Base-by-base conservation (phyloP, 2,329 filamentous ascomycete species). In the Cladosporium sp. region DNA sequence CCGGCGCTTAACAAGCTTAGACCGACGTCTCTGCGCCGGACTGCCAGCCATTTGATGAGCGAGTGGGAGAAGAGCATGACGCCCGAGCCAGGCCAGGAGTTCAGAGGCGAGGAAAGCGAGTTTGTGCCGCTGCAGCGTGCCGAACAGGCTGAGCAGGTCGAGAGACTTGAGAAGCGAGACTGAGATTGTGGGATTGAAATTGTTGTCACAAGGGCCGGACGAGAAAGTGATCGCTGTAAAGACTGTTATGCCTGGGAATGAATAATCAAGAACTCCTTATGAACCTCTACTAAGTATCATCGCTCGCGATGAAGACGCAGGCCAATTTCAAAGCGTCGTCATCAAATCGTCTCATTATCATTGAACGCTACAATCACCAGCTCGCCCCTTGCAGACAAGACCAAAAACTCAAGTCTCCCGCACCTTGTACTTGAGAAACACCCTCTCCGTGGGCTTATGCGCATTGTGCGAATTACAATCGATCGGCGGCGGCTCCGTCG, bases 51-150 rank as follows among this genome's bases (percentile, higher is more conserved):
- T 55, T 76, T 96, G 51, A 89, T 96, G 82, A 86, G 84, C 57
- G 90, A 96, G 65, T 95, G 89, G 88, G 92, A 97, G 72, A 88
- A 83, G 68, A 88, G 81, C 58, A 73, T 91, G 12, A 82, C 48
- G 22, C 48, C 48, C 7, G 48, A 51, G 41, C 48, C 48, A 8
- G 48, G 48, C n/a, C 40, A 51, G 34, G 48, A 51, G 41, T 51
- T 51, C 17, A 43, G 34, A 24, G 48, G 48, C 24, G 48, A 51
- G 22, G 48, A 51, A 8, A 38, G 30, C 7, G 48, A 51, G 32
- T 43, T 51, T 27, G 22, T 43, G 13, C 45, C 45, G 13, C 12
- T 48, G 22, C 34, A 47, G 27, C 17, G 18, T 7, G n/a, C 38
- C 2, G 18, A 13, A 17, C 24, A 40, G 2, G 5, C 37, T 2